These are phyloP conservation scores for Ogataea corticis DNA, from an alignment of 805 yeast genomes.

Conservation along the genomic window DNA sequence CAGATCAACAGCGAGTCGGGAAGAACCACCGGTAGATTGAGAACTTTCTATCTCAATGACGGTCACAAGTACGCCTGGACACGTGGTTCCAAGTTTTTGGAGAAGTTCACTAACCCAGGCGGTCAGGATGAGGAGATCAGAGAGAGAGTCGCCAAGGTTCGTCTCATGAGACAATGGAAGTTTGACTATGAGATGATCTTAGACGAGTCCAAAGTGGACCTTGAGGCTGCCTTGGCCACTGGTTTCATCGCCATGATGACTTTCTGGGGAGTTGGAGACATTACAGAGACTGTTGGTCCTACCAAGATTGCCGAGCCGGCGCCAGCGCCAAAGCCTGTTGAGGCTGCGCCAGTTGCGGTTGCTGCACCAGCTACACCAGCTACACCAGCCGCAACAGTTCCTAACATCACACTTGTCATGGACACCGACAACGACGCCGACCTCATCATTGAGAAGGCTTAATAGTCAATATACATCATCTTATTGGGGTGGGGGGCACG, in stretches of 20 bases:
- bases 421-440: slow-evolving; percentile 34
- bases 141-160: slow-evolving; percentile 53
- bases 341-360: slow-evolving; percentile 1
- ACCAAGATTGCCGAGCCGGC: slow-evolving; percentile 30
- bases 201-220: slow-evolving; percentile 48
- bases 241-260: slow-evolving; percentile 63
- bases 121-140: slow-evolving; percentile 58
- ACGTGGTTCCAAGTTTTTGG: slow-evolving; percentile 50
- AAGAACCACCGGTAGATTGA: slow-evolving; percentile 39
- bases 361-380: slow-evolving; percentile 14
- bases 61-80: slow-evolving; percentile 61
- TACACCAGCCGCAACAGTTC: slow-evolving; percentile 11
- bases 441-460: slow-evolving; percentile 33
- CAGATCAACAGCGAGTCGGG: slow-evolving; percentile 39
- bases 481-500: slow-evolving; percentile 13
- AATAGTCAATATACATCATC: slow-evolving; percentile 6
- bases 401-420: slow-evolving; percentile 32
- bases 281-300: slow-evolving; percentile 56
- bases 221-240: slow-evolving; percentile 57
- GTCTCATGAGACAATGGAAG: slow-evolving; percentile 56
- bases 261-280: slow-evolving; percentile 63
- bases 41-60: slow-evolving; percentile 51
- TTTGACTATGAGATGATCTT: slow-evolving; percentile 59
- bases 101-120: slow-evolving; percentile 52
- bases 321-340: slow-evolving; percentile 6